phyloP scores from a whole-genome alignment of 345 rosid genomes.

The Barbarea vulgaris region DNA sequence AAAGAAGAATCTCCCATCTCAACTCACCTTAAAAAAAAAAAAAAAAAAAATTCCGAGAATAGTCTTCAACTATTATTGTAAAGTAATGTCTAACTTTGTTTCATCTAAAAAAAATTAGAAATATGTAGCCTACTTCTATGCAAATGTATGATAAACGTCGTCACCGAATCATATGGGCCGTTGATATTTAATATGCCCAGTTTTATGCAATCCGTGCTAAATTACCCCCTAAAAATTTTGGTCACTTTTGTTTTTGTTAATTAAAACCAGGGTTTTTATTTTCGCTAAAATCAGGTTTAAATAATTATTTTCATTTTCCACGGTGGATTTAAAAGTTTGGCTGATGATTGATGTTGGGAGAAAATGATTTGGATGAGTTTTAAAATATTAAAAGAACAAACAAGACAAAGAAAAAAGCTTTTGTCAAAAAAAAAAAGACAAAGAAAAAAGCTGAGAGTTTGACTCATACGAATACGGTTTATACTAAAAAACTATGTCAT shows the following conservation, averaged over 20 bases:
- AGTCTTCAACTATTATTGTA: neutral
- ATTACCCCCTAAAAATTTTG: neutral
- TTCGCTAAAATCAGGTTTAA: neutral
- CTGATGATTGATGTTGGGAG: neutral
- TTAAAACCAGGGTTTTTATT: neutral
- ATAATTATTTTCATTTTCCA: neutral
- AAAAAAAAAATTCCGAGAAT: neutral
- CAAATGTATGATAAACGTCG: neutral
- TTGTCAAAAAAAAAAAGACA: no score
- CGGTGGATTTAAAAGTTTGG: neutral
- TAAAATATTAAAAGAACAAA: neutral
- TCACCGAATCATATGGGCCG: neutral
- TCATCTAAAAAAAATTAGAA: neutral
- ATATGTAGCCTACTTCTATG: neutral
- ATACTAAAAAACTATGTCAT: neutral
- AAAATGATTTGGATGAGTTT: neutral
- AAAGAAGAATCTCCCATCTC: neutral
- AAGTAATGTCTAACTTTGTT: neutral
- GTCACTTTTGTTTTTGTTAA: neutral
- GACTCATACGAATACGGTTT: neutral
- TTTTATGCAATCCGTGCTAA: neutral
- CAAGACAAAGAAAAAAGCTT: neutral
- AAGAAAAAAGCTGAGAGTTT: neutral
- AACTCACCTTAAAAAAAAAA: neutral
- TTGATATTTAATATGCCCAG: neutral